Percentiles rank a stretch among this genome's conserved stretches.
These are phyloP conservation scores for Aspergillus mulundensis DNA, from an alignment of 495 filamentous ascomycete genomes.

Conservation along the genomic window DNA sequence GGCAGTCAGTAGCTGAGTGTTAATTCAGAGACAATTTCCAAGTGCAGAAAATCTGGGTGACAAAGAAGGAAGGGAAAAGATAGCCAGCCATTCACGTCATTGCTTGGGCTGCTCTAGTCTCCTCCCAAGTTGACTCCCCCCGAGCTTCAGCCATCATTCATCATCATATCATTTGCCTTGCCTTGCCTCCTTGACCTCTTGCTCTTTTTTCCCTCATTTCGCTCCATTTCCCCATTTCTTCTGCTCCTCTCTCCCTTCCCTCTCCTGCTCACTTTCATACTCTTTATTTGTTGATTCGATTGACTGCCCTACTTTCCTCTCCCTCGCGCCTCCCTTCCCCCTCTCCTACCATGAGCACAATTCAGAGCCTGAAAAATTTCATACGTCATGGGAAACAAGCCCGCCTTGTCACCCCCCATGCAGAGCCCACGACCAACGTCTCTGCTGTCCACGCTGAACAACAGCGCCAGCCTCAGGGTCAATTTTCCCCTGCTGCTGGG, in stretches of 20 bases:
- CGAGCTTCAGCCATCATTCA: slow-evolving; percentile 24
- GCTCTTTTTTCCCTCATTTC: slow-evolving; percentile 68
- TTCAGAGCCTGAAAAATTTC: slow-evolving; percentile 93
- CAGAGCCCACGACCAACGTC: slow-evolving; percentile 65
- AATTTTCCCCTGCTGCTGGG: slow-evolving; percentile 48
- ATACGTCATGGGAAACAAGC: slow-evolving; percentile 98
- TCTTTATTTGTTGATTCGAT: background rate
- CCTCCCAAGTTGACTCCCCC: background rate
- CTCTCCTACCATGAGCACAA: slow-evolving; percentile 61
- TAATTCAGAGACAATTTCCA: background rate
- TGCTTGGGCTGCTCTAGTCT: slow-evolving; percentile 43
- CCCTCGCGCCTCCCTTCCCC: background rate
- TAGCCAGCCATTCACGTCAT: slow-evolving; percentile 34
- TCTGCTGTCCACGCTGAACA: slow-evolving; percentile 64
- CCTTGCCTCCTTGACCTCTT: slow-evolving; percentile 59
- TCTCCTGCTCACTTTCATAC: background rate
- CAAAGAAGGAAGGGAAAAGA: slow-evolving; percentile 10
- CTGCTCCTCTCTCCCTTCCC: slow-evolving; percentile 1
- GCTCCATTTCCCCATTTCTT: slow-evolving; percentile 64
- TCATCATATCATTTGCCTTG: slow-evolving; percentile 53
- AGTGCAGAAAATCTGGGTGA: background rate
- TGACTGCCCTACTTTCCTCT: background rate
- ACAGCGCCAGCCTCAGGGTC: slow-evolving; percentile 47
- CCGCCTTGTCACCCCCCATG: slow-evolving; percentile 59
- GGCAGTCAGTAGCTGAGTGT: background rate